Base-by-base conservation (phyloP, 768 basidiomycete genomes). In the Sarcomyxa edulis region DNA sequence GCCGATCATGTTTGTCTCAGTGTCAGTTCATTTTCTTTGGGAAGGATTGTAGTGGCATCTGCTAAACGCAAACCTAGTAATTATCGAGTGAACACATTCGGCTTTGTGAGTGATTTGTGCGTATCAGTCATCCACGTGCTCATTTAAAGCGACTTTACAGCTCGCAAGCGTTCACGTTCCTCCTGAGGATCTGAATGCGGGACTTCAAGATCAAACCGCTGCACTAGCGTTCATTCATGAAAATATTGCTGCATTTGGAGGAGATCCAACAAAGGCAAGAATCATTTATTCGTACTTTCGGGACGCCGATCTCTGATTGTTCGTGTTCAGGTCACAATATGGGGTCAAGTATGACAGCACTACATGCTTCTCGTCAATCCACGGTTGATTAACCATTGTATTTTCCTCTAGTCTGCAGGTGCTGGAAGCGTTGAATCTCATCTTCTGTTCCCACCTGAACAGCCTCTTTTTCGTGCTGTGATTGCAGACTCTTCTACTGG, bases 191-290 rank as follows among this genome's bases (percentile, higher is more conserved):
- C 58, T 79, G 19, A 82, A 83, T 44, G 67, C 68, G 2, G 81
- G 81, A 10, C 56, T 84, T 11, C 61, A 60, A 23, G 84, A 87
- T 51, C 80, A 84, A 54, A 60, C 67, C 1, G 60, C 66, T 22
- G 79, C 80, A 0, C 55, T 88, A 0, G 47, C 60, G 11, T 86
- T 82, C 54, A 58, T 85, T 1, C 71, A 81, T 44, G 61, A 78
- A n/a, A 81, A 86, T 47, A 76, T 84, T 12, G 69, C 61, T 3
- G 66, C 68, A 3, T 85, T 85, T 48, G 81, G 81, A 9, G 82
- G 82, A 1, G 74, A 82, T 54, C 71, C 73, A 10, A 45, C 56
- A 9, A 81, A 78, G 59, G 77, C 66, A 49, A 20, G 48, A 39
- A 6, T 18, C 5, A 16, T 19, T 18, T 10, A 26, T 5, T 28